Evolutionary conservation across 257 asterid genomes (phyloP).

Genomic region (Ballota nigra): DNA sequence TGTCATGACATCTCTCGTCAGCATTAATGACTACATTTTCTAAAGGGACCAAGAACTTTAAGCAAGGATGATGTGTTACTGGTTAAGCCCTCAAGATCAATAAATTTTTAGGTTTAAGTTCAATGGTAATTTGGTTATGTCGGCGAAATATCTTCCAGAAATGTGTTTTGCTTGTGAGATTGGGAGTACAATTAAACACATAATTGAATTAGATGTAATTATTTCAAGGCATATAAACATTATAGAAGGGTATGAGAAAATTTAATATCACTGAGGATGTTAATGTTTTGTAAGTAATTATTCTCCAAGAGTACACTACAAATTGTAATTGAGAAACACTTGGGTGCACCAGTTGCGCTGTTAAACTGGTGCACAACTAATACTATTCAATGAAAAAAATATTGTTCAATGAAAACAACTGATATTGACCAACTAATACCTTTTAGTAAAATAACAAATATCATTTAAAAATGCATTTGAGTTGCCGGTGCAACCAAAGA

Average conservation of each 20-base stretch:
- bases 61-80: slow-evolving; percentile 5
- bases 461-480: too few species aligned
- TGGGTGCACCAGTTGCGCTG: too few species aligned
- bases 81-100: neutral
- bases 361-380: too few species aligned
- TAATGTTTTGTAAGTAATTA: neutral
- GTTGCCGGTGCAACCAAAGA: too few species aligned
- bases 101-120: slow-evolving; percentile 3
- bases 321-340: too few species aligned
- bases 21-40: neutral
- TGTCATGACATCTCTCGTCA: too few species aligned
- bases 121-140: neutral
- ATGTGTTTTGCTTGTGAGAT: neutral
- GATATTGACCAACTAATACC: too few species aligned
- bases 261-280: neutral
- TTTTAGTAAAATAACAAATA: too few species aligned
- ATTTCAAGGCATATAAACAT: neutral
- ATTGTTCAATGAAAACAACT: too few species aligned
- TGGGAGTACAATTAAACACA: neutral
- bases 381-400: too few species aligned
- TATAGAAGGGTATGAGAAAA: neutral
- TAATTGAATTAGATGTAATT: neutral
- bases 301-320: neutral
- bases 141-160: neutral
- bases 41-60: neutral